Evolutionary conservation across 1,284 basidiomycete species (phyloP).

Genomic region (Rhodofomes roseus): DNA sequence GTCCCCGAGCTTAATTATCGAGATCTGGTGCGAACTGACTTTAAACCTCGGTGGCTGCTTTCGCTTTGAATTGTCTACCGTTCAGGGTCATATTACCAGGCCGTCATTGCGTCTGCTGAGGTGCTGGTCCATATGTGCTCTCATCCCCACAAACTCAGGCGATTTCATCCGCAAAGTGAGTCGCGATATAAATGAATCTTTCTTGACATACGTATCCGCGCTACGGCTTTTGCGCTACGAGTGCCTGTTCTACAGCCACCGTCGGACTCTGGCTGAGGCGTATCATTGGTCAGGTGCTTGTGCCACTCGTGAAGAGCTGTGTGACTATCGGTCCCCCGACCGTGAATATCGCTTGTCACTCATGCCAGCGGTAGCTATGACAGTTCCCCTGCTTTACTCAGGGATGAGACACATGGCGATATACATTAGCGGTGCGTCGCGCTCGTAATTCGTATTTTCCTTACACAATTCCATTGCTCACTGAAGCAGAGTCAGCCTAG

Average conservation of each 20-base stretch:
- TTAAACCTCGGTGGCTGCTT: neutral
- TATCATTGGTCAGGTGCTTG: neutral
- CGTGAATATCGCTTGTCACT: too few species aligned
- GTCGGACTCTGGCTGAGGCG: neutral
- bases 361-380: too few species aligned
- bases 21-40: constrained; percentile 6
- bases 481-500: neutral
- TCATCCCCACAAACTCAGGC: neutral
- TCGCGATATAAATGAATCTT: too few species aligned
- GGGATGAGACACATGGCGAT: too few species aligned
- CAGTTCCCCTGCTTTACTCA: too few species aligned
- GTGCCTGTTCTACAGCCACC: neutral
- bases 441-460: neutral
- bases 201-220: too few species aligned
- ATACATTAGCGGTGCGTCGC: neutral
- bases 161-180: neutral
- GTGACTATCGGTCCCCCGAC: neutral
- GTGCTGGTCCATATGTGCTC: too few species aligned
- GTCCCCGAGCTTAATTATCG: neutral
- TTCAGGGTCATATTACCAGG: neutral
- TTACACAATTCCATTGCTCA: neutral
- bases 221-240: too few species aligned
- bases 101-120: neutral
- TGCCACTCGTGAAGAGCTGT: neutral
- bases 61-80: neutral